phyloP scores from a whole-genome alignment of 306 rosid genomes.

The Vigna hirtella region DNA sequence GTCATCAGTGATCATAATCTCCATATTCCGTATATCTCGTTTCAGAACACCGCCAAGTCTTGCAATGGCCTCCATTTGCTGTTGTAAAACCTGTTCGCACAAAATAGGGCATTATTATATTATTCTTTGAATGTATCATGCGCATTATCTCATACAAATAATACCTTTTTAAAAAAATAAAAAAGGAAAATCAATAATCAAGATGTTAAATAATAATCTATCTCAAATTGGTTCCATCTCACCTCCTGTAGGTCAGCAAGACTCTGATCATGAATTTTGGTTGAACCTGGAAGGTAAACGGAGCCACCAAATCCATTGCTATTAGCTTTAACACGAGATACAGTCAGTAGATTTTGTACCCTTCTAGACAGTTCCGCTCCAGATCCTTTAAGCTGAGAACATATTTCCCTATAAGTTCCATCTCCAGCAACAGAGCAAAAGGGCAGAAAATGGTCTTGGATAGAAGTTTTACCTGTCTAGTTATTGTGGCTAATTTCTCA shows the following conservation, averaged over 20 bases:
- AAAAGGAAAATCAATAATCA: conserved; percentile 9
- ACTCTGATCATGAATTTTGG: conserved; percentile 88
- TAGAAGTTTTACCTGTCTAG: conserved; percentile 71
- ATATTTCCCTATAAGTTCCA: conserved; percentile 43
- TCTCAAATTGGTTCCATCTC: conserved; percentile 25
- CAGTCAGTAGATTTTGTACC: conserved; percentile 77
- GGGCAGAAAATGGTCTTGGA: conserved; percentile 4
- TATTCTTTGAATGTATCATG: not conserved
- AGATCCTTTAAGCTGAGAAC: conserved; percentile 86
- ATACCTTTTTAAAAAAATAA: not conserved
- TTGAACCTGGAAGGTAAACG: conserved; percentile 77
- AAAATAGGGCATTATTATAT: conserved; percentile 2
- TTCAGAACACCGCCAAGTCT: conserved; percentile 89
- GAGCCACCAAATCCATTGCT: conserved; percentile 66
- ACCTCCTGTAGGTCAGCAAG: conserved; percentile 93
- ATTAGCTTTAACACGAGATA: conserved; percentile 79
- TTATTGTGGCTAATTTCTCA: conserved; percentile 86
- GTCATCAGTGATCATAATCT: conserved; percentile 85
- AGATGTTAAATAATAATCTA: conserved; percentile 12
- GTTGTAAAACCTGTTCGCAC: conserved; percentile 80
- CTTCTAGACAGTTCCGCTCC: conserved; percentile 92
- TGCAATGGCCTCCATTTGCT: conserved; percentile 94
- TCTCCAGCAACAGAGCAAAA: conserved; percentile 7
- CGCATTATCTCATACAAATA: not conserved
- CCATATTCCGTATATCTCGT: conserved; percentile 90